A percentile compares a stretch with the other conserved stretches of the same genome.
Conservation (phyloP, 306 rosid species). For the Astragalus glycyphyllos region DNA sequence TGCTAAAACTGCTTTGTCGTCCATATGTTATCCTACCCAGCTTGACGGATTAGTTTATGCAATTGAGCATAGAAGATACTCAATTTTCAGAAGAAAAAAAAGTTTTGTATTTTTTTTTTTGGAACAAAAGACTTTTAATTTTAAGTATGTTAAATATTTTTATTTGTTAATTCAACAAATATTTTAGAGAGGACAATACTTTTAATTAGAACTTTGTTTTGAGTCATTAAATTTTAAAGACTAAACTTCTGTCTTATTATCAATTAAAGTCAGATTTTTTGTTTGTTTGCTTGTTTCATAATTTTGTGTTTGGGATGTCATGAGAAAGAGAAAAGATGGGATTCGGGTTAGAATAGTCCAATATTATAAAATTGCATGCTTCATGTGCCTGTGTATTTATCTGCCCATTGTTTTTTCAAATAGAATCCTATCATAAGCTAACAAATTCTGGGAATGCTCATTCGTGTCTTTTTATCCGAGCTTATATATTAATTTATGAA, state of each 20-base stretch:
- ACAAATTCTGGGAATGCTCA: constrained; percentile 77
- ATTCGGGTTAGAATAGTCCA: constrained; percentile 41
- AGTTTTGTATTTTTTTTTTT: too few species aligned
- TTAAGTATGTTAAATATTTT: neutral
- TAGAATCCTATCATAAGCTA: constrained; percentile 63
- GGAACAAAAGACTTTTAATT: too few species aligned
- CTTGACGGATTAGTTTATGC: too few species aligned
- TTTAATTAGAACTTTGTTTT: neutral
- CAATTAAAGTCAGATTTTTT: neutral
- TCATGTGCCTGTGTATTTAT: constrained; percentile 63
- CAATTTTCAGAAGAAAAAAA: too few species aligned
- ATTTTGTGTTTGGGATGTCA: constrained; percentile 20
- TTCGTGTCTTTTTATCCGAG: constrained; percentile 52
- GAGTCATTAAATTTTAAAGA: constrained; percentile 8
- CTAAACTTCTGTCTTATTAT: constrained; percentile 29
- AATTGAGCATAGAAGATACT: too few species aligned
- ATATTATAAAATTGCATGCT: constrained; percentile 52
- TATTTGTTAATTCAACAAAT: neutral
- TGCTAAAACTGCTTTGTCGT: too few species aligned
- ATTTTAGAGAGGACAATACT: neutral
- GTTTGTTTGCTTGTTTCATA: constrained; percentile 8
- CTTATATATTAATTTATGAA: constrained; percentile 46
- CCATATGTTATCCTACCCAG: too few species aligned
- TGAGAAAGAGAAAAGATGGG: constrained; percentile 29
- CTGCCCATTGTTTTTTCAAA: constrained; percentile 49